These are phyloP conservation scores for Tricholoma matsutake DNA, from an alignment of 768 basidiomycete species.

Conservation along the genomic window DNA sequence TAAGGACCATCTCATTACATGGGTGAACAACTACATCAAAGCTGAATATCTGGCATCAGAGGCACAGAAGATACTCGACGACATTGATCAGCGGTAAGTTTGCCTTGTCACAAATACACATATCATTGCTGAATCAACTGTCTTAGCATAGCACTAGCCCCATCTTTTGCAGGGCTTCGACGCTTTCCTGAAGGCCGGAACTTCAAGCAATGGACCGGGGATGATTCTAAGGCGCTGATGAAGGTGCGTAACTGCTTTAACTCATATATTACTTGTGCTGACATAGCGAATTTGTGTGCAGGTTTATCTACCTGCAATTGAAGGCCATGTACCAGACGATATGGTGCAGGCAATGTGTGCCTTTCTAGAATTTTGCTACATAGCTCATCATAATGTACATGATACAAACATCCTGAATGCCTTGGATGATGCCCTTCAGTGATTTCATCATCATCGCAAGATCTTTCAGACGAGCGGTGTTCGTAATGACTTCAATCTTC, in stretches of 20 bases:
- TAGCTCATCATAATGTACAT: too few species aligned
- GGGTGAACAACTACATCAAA: too few species aligned
- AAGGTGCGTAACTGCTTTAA: neutral
- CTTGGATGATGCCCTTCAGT: too few species aligned
- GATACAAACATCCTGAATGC: too few species aligned
- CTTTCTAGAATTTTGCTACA: too few species aligned
- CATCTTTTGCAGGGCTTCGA: too few species aligned
- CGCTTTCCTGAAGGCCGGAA: slow-evolving; percentile 3
- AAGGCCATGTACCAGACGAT: too few species aligned
- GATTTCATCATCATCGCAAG: neutral
- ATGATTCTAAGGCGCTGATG: slow-evolving; percentile 16
- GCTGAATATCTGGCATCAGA: too few species aligned
- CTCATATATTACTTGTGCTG: neutral
- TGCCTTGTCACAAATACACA: neutral
- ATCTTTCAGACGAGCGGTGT: neutral
- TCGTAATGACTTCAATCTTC: neutral
- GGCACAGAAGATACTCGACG: neutral
- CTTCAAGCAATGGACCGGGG: slow-evolving; percentile 18
- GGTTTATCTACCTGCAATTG: neutral
- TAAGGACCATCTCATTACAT: too few species aligned
- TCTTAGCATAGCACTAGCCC: too few species aligned
- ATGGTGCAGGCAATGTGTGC: too few species aligned
- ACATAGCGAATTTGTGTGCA: neutral
- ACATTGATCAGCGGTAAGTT: slow-evolving; percentile 24
- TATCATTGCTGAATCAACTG: neutral